Evolutionary conservation across 164 flowering plant species (phyloP), one percentile per base, ranked within the genome.

Genomic region (Vitis amurensis): DNA sequence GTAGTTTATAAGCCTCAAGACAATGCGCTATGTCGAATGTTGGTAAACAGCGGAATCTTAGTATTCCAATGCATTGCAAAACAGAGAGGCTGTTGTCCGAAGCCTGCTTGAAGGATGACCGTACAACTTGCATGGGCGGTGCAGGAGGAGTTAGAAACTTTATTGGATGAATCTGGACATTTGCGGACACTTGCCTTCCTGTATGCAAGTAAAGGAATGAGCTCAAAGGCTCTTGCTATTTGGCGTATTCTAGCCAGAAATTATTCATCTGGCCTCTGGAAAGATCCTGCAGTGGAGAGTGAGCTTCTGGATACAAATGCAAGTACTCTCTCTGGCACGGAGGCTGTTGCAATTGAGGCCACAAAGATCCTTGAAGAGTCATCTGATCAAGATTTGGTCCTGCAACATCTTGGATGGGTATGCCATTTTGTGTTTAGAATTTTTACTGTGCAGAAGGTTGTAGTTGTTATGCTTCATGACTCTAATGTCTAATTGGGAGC

Each of bases 61-160:
- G 85, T 77, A 80, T 76, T 86, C 82, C 79, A 82, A 71, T 83
- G 82, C 83, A 78, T 81, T 81, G 78, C 71, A 82, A 81, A 78
- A 73, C 83, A 78, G 73, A 76, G 78, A 61, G 78, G 73, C 78
- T 56, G 73, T 84, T 80, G 76, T 81, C 78, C 72, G 84, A 81
- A 78, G 85, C 80, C 78, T 84, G 85, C 83, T 81, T 85, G 84
- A 91, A 85, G 83, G 90, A 82, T 90, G 91, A 90, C 89, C 76
- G 70, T 80, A 81, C 82, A 81, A 82, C 79, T 84, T 87, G 80
- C 87, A 80, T 89, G 84, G 83, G 71, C 88, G 72, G 83, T 90
- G 97, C 98, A 95, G 99, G 99, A 95, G 89, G 99, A 95, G 87
- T 85, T 95, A 76, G 99, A 95, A 76, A 79, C 87, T 72, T 72